Conservation (phyloP, 331 rosid genomes). For the Saraca asoca region DNA sequence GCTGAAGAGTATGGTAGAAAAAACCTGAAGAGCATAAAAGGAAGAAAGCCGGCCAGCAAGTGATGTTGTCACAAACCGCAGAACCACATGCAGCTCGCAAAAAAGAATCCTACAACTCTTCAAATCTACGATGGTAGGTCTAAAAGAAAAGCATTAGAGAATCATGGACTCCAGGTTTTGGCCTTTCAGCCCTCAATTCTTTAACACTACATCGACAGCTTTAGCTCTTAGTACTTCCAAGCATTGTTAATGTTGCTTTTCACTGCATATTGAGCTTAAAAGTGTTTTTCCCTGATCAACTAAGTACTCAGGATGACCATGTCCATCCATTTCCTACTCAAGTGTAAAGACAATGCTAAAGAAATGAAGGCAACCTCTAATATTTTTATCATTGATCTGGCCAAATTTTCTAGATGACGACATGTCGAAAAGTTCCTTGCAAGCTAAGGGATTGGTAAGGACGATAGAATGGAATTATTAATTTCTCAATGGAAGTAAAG, state of each 20-base stretch:
- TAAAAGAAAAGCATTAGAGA: constrained; percentile 75
- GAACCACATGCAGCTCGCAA: constrained; percentile 85
- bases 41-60: constrained; percentile 93
- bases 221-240: constrained; percentile 86
- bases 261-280: constrained; percentile 80
- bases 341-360: too few relatives aligned
- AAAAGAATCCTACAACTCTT: constrained; percentile 72
- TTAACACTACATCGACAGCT: constrained; percentile 81
- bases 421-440: too few relatives aligned
- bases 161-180: constrained; percentile 81
- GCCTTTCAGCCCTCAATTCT: constrained; percentile 89
- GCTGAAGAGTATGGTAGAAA: constrained; percentile 76
- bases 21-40: constrained; percentile 69
- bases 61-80: constrained; percentile 83
- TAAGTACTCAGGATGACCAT: too few relatives aligned
- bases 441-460: too few relatives aligned
- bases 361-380: too few relatives aligned
- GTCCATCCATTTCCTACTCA: too few relatives aligned
- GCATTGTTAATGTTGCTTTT: constrained; percentile 77
- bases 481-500: too few relatives aligned
- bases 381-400: too few relatives aligned
- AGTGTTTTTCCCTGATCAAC: too few relatives aligned
- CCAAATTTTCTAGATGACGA: too few relatives aligned
- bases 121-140: constrained; percentile 60
- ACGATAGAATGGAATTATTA: too few relatives aligned